Evolutionary conservation across 2,329 filamentous ascomycete genomes (phyloP), one percentile per base, ranked within the genome.

Genomic region (Pseudonectria foliicola): DNA sequence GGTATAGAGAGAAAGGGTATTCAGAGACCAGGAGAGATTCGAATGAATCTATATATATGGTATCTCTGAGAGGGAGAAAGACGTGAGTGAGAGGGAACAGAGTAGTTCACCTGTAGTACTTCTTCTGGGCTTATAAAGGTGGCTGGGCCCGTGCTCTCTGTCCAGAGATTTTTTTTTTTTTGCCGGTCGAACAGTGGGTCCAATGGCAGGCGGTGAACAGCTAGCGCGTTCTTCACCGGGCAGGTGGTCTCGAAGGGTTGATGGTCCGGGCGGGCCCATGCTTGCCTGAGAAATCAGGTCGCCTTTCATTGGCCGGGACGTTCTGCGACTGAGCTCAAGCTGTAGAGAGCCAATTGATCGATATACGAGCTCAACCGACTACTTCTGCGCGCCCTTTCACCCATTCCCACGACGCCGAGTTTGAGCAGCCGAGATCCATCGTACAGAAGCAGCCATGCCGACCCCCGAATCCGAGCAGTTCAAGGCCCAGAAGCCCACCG

Each of bases 391-490:
- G 39, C 43, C 37, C 42, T 40, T 26, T 38, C 43, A 33, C 40
- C 33, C 33, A 31, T 39, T 41, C 38, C 34, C 42, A 34, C 33
- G 35, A 29, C 28, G 32, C 28, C n/a, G 35, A 32, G 42, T 42
- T 32, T 30, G 18, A 39, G 11, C 29, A n/a, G 7, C 14, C 31
- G 33, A 52, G 37, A 28, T 30, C 30, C 38, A 44, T 35, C 29
- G 26, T 36, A 42, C 34, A 36, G n/a, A n/a, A n/a, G 36, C 23
- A 51, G 64, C 55, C 49, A 90, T 90, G 81, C 85, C 85, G 52
- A 90, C 83, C 15, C 83, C 85, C 61, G 85, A 92, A 63, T 90
- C 85, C 56, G 79, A 73, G 53, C 72, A 77, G 57, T 92, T 90
- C 70, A 77, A 87, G 64, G 82, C 82, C 50, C 82, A 84, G 67